phyloP scores from a whole-genome alignment of 208 protist genomes.

The Leishmania braziliensis region DNA sequence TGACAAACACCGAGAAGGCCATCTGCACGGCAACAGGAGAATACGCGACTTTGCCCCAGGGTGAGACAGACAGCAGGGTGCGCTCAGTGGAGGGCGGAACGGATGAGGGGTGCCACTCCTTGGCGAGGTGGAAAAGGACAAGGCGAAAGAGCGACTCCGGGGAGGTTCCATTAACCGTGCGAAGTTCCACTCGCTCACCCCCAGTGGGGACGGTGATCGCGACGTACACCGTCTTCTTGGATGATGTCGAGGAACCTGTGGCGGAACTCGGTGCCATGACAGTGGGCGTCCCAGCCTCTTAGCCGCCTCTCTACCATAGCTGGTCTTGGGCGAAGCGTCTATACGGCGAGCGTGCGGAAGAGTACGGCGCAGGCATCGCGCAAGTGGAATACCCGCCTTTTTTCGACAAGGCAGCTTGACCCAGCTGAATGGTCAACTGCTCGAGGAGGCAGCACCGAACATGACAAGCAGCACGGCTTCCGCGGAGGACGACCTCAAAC shows the following conservation, averaged over 20 bases:
- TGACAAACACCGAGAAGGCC: neutral
- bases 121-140: neutral
- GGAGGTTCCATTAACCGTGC: neutral
- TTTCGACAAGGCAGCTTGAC: neutral
- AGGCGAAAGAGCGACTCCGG: neutral
- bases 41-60: neutral
- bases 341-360: fast-evolving
- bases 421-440: neutral
- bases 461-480: neutral
- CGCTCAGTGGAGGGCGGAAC: neutral
- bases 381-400: neutral
- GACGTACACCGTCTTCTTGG: neutral
- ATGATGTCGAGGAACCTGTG: neutral
- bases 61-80: neutral
- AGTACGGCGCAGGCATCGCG: neutral
- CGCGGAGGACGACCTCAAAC: neutral
- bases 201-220: neutral
- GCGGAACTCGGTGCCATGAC: neutral
- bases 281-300: neutral
- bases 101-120: neutral
- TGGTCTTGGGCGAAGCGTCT: neutral
- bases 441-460: neutral
- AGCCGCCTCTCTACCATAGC: neutral
- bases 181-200: neutral
- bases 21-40: neutral